A percentile compares a stretch with the other conserved stretches of the same genome.
Evolutionary conservation across 345 rosid genomes (phyloP).

Genomic region (Citrus medica): DNA sequence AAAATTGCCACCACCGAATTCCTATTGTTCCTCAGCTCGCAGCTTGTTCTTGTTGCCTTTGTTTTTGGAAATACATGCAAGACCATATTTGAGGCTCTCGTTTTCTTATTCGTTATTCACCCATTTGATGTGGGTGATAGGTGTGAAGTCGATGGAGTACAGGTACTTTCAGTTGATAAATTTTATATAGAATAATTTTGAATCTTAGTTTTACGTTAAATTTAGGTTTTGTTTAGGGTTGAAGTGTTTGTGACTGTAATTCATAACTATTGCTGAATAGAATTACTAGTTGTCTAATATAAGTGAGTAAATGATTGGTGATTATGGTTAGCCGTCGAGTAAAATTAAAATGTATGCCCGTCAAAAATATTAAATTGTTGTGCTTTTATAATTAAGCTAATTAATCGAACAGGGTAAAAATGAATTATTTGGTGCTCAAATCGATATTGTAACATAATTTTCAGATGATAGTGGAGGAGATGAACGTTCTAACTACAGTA

Average conservation of each 20-base stretch:
- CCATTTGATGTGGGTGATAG: constrained; percentile 95
- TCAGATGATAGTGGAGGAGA: constrained; percentile 83
- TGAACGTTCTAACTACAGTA: constrained; percentile 84
- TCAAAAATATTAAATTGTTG: too few species aligned
- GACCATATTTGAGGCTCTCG: constrained; percentile 75
- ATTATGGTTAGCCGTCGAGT: too few species aligned
- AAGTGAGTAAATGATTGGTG: too few species aligned
- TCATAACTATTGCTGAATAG: too few species aligned
- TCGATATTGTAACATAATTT: not conserved
- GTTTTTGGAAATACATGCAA: constrained; percentile 91
- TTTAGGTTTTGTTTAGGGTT: too few species aligned
- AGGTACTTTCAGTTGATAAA: constrained; percentile 37
- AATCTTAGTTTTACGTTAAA: too few species aligned
- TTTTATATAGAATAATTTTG: too few species aligned
- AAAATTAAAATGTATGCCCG: too few species aligned
- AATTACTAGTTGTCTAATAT: too few species aligned
- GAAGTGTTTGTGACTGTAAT: too few species aligned
- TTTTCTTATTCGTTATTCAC: constrained; percentile 90
- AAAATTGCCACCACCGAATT: constrained; percentile 70
- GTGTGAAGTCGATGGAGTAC: constrained; percentile 79
- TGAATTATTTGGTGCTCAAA: not conserved
- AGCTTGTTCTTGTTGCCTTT: constrained; percentile 74
- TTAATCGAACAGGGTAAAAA: too few species aligned
- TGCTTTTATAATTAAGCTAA: too few species aligned
- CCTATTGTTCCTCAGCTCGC: constrained; percentile 64